These are phyloP conservation scores for Bocquillonia castaneifolia DNA, from an alignment of 441 rosid genomes.

Conservation along the genomic window DNA sequence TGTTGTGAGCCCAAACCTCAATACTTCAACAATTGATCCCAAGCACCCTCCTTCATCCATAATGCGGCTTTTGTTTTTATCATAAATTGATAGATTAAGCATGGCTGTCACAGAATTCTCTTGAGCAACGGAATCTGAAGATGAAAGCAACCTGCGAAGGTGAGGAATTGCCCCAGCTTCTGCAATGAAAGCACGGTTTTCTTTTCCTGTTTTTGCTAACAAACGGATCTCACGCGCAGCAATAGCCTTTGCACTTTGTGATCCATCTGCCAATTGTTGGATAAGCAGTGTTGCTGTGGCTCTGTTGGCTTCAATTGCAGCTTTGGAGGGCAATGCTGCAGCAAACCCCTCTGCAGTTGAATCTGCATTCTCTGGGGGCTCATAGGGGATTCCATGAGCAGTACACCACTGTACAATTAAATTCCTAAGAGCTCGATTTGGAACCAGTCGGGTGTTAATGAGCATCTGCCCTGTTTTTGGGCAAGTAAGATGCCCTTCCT, in stretches of 20 bases:
- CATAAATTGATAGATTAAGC: slow-evolving; percentile 80
- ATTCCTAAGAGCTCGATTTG: slow-evolving; percentile 79
- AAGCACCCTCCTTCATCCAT: slow-evolving; percentile 79
- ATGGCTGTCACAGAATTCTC: slow-evolving; percentile 89
- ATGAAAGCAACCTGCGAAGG: slow-evolving; percentile 50
- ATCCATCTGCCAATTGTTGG: slow-evolving; percentile 54
- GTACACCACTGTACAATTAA: slow-evolving; percentile 77
- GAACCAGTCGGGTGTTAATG: slow-evolving; percentile 55
- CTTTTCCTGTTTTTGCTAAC: slow-evolving; percentile 79
- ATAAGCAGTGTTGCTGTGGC: slow-evolving; percentile 69
- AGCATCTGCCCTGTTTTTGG: slow-evolving; percentile 85
- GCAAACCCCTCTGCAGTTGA: slow-evolving; percentile 47
- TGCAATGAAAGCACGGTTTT: slow-evolving; percentile 77
- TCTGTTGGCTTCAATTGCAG: slow-evolving; percentile 71
- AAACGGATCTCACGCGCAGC: slow-evolving; percentile 82
- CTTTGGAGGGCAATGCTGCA: slow-evolving; percentile 56
- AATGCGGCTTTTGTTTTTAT: slow-evolving; percentile 70
- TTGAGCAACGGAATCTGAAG: slow-evolving; percentile 56
- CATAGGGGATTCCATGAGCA: slow-evolving; percentile 65
- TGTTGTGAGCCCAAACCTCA: slow-evolving; percentile 63
- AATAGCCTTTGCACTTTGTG: slow-evolving; percentile 49
- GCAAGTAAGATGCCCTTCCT: slow-evolving; percentile 77
- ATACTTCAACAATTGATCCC: slow-evolving; percentile 60
- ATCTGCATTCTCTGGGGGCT: slow-evolving; percentile 45
- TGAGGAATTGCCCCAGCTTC: slow-evolving; percentile 87